Evolutionary conservation across 352 stramenopile genomes (phyloP), one percentile per base, ranked within the genome.

Genomic region (Globisporangium radiosum): DNA sequence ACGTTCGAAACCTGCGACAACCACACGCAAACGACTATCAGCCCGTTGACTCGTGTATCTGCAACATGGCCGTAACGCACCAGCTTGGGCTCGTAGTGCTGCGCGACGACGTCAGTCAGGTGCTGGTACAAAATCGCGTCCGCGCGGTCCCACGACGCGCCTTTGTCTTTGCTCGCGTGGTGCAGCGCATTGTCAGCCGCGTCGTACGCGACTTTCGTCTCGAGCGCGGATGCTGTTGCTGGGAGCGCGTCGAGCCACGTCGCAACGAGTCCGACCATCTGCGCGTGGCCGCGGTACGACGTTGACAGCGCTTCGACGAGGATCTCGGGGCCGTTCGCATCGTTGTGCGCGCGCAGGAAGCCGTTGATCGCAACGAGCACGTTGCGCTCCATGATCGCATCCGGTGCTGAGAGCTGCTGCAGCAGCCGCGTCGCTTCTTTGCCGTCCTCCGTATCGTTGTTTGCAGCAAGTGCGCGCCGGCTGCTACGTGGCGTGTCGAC

Each of bases 221-320:
- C 82, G 11, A 86, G 64, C 6, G 77, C 67, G 0, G 73, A 81
- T 51, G 80, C 84, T 0, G 76, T 84, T 1, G 86, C 70, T 0
- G 80, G 79, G 8, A 90, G 54, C 19, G 70, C 70, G 45, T 95
- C 84, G 47, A 95, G 65, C 85, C 85, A 95, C 19, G 80, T 89
- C 5, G 80, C 82, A n/a, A 93, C 75, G 4, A 95, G 72, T 0
- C 78, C 76, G n/a, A 92, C 85, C 83, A 95, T 93, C 61, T 95
- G 82, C 7, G 85, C 82, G 61, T 95, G 84, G 5, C 85, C 85
- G 55, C 85, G 81, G 44, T 95, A 95, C 10, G 85, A 93, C 13
- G 81, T 88, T 50, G 85, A 95, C 7, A 95, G 72, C 47, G 90
- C 86, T 58, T 95, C 85, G 14, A 95, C 85, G 0, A 95, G 65